Evolutionary conservation across 164 flowering plant species (phyloP).

Genomic region (Vitis riparia): DNA sequence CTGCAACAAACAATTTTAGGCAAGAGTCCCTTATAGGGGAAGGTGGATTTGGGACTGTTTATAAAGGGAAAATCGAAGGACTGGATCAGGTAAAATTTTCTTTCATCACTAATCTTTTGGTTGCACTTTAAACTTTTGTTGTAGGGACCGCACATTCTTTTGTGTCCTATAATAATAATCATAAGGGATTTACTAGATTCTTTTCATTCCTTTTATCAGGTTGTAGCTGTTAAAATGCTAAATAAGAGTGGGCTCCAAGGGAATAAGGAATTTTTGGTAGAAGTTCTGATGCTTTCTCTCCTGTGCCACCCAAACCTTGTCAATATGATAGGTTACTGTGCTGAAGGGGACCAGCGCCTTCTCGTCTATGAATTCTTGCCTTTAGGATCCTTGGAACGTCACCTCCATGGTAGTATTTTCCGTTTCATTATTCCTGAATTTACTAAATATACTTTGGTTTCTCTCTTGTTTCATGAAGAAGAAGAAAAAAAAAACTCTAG

Average conservation of each 20-base stretch:
- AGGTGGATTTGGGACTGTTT: conserved; percentile 39
- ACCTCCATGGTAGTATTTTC: conserved; percentile 39
- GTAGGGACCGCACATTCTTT: neutral
- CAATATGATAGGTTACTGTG: conserved; percentile 29
- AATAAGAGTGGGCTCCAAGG: conserved; percentile 28
- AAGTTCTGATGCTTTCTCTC: conserved; percentile 36
- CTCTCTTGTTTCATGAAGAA: too few relatives aligned
- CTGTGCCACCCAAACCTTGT: conserved; percentile 37
- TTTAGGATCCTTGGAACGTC: conserved; percentile 39
- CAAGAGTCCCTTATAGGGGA: conserved; percentile 21
- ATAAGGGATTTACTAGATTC: neutral
- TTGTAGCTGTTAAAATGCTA: conserved; percentile 28
- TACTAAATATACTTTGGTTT: neutral
- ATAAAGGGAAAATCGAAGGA: conserved; percentile 19
- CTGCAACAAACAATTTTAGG: conserved; percentile 31
- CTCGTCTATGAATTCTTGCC: conserved; percentile 51
- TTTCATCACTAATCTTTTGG: neutral
- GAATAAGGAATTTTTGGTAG: conserved; percentile 35
- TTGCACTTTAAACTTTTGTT: too few relatives aligned
- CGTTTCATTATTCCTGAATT: neutral
- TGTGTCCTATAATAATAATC: too few relatives aligned
- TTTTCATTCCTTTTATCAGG: conserved; percentile 8
- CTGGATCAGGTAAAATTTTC: conserved; percentile 21
- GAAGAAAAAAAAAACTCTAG: too few relatives aligned
- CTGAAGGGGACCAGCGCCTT: conserved; percentile 40